Conservation (phyloP, 2,329 filamentous ascomycete species). For the Tolypocladium pustulatum region DNA sequence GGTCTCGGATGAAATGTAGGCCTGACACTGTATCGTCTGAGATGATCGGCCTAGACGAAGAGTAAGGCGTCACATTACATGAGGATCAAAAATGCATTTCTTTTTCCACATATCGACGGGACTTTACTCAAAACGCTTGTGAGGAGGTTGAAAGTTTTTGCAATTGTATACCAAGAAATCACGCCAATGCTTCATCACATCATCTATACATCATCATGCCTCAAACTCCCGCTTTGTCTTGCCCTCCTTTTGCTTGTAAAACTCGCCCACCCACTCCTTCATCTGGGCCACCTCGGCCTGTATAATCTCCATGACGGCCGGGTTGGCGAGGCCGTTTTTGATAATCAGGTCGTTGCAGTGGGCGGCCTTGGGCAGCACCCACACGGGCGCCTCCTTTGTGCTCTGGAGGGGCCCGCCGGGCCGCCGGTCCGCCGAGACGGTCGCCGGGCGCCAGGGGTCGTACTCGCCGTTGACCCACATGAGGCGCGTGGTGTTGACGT, state of each 20-base stretch:
- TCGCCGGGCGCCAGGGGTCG: conserved; percentile 48
- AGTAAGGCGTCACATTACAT: no score
- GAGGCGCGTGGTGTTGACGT: conserved; percentile 39
- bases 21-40: neutral
- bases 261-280: conserved; percentile 43
- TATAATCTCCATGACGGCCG: conserved; percentile 7
- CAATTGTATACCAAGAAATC: neutral
- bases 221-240: neutral
- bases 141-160: neutral
- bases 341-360: conserved; percentile 45
- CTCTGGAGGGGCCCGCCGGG: conserved; percentile 42
- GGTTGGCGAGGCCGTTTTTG: conserved; percentile 33
- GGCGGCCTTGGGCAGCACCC: conserved; percentile 40
- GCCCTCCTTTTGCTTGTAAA: conserved; percentile 14
- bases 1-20: neutral
- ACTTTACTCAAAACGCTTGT: no score
- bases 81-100: no score
- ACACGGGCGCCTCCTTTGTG: conserved; percentile 35
- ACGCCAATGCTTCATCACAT: neutral
- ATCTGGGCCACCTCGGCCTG: conserved; percentile 37
- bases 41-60: neutral
- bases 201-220: neutral
- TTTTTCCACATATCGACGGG: no score
- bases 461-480: conserved; percentile 48
- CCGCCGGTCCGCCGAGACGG: conserved; percentile 40